A percentile compares a stretch with the other conserved stretches of the same genome.
Conservation (phyloP, 768 basidiomycete genomes). For the Stropharia rugosoannulata region DNA sequence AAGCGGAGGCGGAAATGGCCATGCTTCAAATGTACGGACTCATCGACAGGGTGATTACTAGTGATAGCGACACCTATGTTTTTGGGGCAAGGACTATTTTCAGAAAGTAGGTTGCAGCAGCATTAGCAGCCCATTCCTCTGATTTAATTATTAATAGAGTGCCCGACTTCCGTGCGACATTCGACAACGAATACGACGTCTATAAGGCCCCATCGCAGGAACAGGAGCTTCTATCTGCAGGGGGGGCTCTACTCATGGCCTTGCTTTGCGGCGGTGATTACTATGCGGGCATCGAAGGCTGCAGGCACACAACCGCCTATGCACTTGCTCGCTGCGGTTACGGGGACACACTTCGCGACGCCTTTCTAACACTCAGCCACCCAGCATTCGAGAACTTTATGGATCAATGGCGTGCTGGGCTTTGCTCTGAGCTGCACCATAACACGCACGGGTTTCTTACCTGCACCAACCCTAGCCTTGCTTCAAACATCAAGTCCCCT, state of each 20-base stretch:
- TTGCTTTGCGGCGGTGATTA: background rate
- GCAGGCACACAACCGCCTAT: background rate
- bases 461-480: background rate
- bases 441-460: conserved; percentile 5
- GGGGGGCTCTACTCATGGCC: too few species aligned
- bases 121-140: too few species aligned
- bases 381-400: background rate
- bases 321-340: background rate
- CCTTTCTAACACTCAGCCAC: background rate
- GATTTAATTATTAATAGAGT: too few species aligned
- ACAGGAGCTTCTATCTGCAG: too few species aligned
- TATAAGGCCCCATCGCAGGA: background rate
- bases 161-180: too few species aligned
- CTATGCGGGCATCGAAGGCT: background rate
- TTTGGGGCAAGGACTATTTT: background rate
- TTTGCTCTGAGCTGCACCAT: background rate
- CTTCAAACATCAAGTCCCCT: background rate
- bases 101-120: too few species aligned
- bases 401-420: background rate
- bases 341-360: background rate
- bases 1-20: background rate
- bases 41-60: background rate
- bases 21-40: background rate
- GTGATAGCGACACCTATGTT: background rate
- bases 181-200: background rate